Conservation (phyloP, 495 filamentous ascomycete species). For the Patellaria atrata region DNA sequence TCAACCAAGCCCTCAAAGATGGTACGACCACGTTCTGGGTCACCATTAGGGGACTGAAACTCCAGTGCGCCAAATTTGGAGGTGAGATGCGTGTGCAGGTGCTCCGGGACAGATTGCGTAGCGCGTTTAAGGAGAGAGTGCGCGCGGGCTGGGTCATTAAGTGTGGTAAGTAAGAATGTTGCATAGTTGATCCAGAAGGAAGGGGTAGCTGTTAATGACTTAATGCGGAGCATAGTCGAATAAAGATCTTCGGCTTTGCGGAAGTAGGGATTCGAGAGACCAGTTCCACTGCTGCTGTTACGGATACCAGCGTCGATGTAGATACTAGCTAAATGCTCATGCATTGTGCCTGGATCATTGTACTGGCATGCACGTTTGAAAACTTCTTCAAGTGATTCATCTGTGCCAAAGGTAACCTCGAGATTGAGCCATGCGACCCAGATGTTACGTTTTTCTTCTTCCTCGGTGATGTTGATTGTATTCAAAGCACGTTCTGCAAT, state of each 20-base stretch:
- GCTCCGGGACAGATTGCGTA: slow-evolving; percentile 59
- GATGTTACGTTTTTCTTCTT: slow-evolving; percentile 81
- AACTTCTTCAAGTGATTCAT: slow-evolving; percentile 69
- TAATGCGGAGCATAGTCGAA: slow-evolving; percentile 71
- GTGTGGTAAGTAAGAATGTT: slow-evolving; percentile 66
- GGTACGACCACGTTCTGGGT: slow-evolving; percentile 82
- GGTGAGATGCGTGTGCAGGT: slow-evolving; percentile 63
- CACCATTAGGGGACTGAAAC: slow-evolving; percentile 69
- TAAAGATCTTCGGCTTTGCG: slow-evolving; percentile 86
- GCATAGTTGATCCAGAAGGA: slow-evolving; percentile 90
- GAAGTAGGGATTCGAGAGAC: too few relatives aligned
- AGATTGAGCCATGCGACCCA: slow-evolving; percentile 92
- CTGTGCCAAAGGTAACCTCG: slow-evolving; percentile 77
- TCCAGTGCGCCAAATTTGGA: slow-evolving; percentile 81
- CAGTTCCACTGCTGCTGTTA: too few relatives aligned
- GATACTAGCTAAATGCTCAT: slow-evolving; percentile 80
- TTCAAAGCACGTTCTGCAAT: slow-evolving; percentile 79
- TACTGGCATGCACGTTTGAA: slow-evolving; percentile 91
- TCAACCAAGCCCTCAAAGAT: slow-evolving; percentile 80
- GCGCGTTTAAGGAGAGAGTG: slow-evolving; percentile 75
- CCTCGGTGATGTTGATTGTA: slow-evolving; percentile 74
- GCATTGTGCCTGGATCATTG: slow-evolving; percentile 81
- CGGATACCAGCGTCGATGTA: slow-evolving; percentile 88
- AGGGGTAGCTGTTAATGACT: slow-evolving; percentile 52
- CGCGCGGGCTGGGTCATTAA: slow-evolving; percentile 52